Base-by-base conservation (phyloP, 2,329 filamentous ascomycete species). In the Pseudocercospora fuligena region DNA sequence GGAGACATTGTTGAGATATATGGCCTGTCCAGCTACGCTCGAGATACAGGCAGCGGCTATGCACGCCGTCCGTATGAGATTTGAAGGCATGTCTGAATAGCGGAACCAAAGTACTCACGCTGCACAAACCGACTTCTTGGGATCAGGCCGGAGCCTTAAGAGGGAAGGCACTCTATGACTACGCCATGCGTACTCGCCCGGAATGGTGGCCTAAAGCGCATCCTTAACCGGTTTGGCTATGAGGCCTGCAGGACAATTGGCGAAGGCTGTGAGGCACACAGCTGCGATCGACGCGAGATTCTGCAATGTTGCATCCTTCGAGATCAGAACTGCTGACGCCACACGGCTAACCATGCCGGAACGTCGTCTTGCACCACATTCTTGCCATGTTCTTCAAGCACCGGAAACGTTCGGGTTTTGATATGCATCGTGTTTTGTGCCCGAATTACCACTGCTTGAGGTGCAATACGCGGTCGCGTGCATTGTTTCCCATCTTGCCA, bases 1-100 rank as follows among this genome's bases (percentile, higher is more conserved):
- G 2, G 60, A 54, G 7, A 25, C 60, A 43, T 62, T 62, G 29
- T 62, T 43, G 16, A 62, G 60, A 51, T 54, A 62, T 16, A n/a
- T 54, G 14, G 47, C 47, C 19, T 51, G 47, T 14, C 19, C 47
- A 23, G 11, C 8, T 27, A 19, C 47, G 19, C 5, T 12, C 19
- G 47, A 51, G 14, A 51, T 14, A 27, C 47, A 51, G 25, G 47
- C 29, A 43, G 46, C 12, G 14, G 27, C 36, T 23, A 14, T 33
- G 27, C 60, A 9, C 31, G 33, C 12, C 11, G 56, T 25, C 33
- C 31, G 23, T 23, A 59, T 23, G 31, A 33, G 36, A 25, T 23
- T 23, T n/a, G 31, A 40, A 36, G 12, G 21, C 19, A 59, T 40
- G 56, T 27, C 53, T 53, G 47, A 25, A 5, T 27, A 14, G 21